A percentile compares a stretch with the other conserved stretches of the same genome.
These are phyloP conservation scores for Ambrosiella xylebori DNA, from an alignment of 2,329 filamentous ascomycete genomes.

Conservation along the genomic window DNA sequence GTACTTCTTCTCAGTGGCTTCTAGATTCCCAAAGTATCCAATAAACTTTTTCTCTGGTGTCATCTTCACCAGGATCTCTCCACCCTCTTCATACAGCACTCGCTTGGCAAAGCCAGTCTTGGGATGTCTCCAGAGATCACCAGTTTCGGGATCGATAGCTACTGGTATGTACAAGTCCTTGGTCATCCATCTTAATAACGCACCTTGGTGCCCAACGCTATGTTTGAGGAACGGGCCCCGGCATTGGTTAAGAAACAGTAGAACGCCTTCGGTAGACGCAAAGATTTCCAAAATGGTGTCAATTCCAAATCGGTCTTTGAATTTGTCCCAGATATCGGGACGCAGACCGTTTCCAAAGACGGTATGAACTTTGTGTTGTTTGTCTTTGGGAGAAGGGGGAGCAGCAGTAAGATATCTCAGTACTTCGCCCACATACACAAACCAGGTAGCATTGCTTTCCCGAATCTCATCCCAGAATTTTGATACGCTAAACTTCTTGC, in stretches of 20 bases:
- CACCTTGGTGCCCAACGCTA: slow-evolving; percentile 55
- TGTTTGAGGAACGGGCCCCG: slow-evolving; percentile 44
- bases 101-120: slow-evolving; percentile 50
- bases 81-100: slow-evolving; percentile 46
- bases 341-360: slow-evolving; percentile 53
- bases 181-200: slow-evolving; percentile 35
- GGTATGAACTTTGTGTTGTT: slow-evolving; percentile 36
- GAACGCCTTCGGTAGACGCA: slow-evolving; percentile 57
- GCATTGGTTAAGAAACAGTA: slow-evolving; percentile 42
- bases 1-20: slow-evolving; percentile 51
- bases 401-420: slow-evolving; percentile 55
- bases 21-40: slow-evolving; percentile 52
- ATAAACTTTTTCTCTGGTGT: slow-evolving; percentile 41
- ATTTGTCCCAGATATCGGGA: slow-evolving; percentile 50
- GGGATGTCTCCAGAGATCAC: slow-evolving; percentile 46
- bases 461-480: slow-evolving; percentile 58
- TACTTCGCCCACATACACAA: slow-evolving; percentile 65
- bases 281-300: slow-evolving; percentile 55
- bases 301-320: slow-evolving; percentile 46
- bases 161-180: slow-evolving; percentile 46
- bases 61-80: slow-evolving; percentile 56
- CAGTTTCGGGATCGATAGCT: slow-evolving; percentile 49
- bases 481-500: slow-evolving; percentile 48
- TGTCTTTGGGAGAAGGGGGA: slow-evolving; percentile 44
- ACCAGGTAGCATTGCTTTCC: slow-evolving; percentile 48